Evolutionary conservation across 2,329 filamentous ascomycete genomes (phyloP).

Genomic region (Aspergillus oerlinghausenensis): DNA sequence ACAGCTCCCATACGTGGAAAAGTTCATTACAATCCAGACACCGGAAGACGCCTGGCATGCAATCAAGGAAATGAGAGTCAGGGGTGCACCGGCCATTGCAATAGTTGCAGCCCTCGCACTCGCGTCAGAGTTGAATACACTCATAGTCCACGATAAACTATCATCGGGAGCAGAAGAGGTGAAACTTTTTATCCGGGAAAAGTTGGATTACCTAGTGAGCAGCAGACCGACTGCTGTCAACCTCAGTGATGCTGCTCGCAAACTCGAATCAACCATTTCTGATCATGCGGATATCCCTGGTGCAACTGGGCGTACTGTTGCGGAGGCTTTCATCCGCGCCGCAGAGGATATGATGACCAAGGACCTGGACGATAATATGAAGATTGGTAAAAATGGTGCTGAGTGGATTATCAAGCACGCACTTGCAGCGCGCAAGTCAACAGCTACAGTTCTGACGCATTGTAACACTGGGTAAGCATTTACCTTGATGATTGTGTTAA

Average conservation of each 20-base stretch:
- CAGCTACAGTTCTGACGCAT: conserved; percentile 85
- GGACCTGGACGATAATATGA: conserved; percentile 81
- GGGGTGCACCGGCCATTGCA: conserved; percentile 87
- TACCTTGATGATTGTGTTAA: background rate
- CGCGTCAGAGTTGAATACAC: conserved; percentile 70
- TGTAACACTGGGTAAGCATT: conserved; percentile 84
- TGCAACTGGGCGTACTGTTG: conserved; percentile 47
- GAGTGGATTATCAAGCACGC: conserved; percentile 69
- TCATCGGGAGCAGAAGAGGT: conserved; percentile 58
- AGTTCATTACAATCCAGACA: conserved; percentile 51
- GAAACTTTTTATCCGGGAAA: conserved; percentile 63
- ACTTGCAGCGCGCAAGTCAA: conserved; percentile 46
- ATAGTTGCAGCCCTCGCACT: conserved; percentile 92
- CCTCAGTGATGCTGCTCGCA: conserved; percentile 79
- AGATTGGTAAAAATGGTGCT: conserved; percentile 78
- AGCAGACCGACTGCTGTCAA: conserved; percentile 95
- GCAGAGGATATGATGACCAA: conserved; percentile 83
- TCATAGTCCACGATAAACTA: conserved; percentile 32
- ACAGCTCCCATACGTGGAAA: conserved; percentile 55
- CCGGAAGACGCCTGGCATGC: conserved; percentile 61
- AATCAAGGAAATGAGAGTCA: conserved; percentile 61
- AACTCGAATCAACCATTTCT: conserved; percentile 64
- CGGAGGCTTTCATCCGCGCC: conserved; percentile 67
- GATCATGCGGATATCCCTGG: conserved; percentile 36
- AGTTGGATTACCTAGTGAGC: conserved; percentile 79